These are phyloP conservation scores for Termitomyces titanicus DNA, from an alignment of 768 basidiomycete genomes.

Conservation along the genomic window DNA sequence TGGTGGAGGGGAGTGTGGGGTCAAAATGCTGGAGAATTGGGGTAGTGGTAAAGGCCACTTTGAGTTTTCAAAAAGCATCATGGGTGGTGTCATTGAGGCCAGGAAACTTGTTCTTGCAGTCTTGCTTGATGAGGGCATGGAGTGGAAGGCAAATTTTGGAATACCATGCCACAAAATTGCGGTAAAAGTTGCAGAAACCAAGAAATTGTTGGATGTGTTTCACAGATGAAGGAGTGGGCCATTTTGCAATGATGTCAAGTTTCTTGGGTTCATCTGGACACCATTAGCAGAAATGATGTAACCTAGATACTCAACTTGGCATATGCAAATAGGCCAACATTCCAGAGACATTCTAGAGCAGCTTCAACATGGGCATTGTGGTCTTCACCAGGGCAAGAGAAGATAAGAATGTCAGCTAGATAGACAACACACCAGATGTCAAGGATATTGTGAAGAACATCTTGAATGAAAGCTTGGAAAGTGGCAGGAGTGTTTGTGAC, in stretches of 20 bases:
- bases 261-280: conserved; percentile 37
- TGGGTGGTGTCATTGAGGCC: too few species aligned
- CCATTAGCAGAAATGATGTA: conserved; percentile 19
- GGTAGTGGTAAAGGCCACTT: not conserved
- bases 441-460: conserved; percentile 32
- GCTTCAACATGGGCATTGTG: not conserved
- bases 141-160: conserved; percentile 15
- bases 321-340: conserved; percentile 17
- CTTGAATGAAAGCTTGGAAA: conserved; percentile 30
- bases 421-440: conserved; percentile 18
- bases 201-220: conserved; percentile 34
- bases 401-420: not conserved
- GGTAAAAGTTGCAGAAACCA: conserved; percentile 37
- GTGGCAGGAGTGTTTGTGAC: not conserved
- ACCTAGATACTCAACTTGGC: conserved; percentile 23
- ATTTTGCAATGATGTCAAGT: conserved; percentile 29
- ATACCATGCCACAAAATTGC: conserved; percentile 29
- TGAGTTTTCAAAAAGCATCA: not conserved
- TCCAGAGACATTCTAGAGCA: conserved; percentile 24
- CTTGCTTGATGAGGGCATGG: too few species aligned
- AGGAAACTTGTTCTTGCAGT: too few species aligned
- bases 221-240: conserved; percentile 8
- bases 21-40: not conserved
- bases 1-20: not conserved
- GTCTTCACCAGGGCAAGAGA: not conserved